These are phyloP conservation scores for Fusarium illudens DNA, from an alignment of 2,329 filamentous ascomycete genomes.

Conservation along the genomic window DNA sequence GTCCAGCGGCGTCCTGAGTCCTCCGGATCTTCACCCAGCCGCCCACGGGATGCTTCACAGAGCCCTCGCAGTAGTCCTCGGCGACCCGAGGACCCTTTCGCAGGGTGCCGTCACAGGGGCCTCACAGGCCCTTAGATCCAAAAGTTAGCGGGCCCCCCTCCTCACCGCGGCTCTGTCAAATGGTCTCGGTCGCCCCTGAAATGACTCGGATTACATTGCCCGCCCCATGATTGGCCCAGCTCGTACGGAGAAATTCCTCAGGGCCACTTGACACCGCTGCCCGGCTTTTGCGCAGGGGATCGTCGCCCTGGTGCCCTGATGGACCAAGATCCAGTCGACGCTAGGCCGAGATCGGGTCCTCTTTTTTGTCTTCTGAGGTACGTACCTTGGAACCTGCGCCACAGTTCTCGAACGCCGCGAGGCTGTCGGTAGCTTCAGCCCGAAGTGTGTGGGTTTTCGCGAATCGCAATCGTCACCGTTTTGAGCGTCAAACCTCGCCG, in stretches of 20 bases:
- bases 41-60: background rate
- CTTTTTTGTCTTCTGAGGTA: constrained; percentile 32
- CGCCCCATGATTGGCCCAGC: constrained; percentile 32
- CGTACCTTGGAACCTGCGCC: constrained; percentile 1
- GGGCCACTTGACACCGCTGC: constrained; percentile 30
- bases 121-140: constrained; percentile 21
- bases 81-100: constrained; percentile 22
- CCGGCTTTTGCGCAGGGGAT: constrained; percentile 36
- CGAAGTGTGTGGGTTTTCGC: constrained; percentile 9
- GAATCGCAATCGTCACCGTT: constrained; percentile 9
- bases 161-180: constrained; percentile 41
- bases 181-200: constrained; percentile 38
- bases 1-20: background rate
- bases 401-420: constrained; percentile 10
- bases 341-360: constrained; percentile 42
- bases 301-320: constrained; percentile 25
- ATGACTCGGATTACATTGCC: constrained; percentile 43
- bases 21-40: constrained; percentile 6
- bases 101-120: constrained; percentile 31
- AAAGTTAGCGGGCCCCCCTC: constrained; percentile 31
- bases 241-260: constrained; percentile 35
- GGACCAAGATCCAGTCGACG: constrained; percentile 38
- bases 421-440: constrained; percentile 11
- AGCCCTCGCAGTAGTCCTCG: background rate
- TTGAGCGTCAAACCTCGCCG: background rate